Evolutionary conservation across 768 basidiomycete genomes (phyloP).

Genomic region (Wakefieldia striispora): DNA sequence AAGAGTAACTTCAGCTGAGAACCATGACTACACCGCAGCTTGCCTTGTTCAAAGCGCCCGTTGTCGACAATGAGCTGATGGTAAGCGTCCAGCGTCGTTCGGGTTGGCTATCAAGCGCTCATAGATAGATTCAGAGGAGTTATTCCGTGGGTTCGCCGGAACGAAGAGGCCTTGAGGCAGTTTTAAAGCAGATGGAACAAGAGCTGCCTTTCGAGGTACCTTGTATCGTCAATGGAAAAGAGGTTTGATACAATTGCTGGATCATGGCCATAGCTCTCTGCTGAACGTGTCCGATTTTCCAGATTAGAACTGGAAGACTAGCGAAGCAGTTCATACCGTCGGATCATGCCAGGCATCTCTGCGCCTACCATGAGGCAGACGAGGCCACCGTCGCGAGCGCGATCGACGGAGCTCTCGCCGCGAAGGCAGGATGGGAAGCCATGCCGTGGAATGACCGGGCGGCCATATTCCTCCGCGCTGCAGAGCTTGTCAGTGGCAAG

Average conservation of each 20-base stretch:
- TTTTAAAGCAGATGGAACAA: conserved; percentile 76
- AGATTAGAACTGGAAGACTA: conserved; percentile 81
- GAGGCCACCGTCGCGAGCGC: conserved; percentile 70
- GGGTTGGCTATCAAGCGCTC: not conserved
- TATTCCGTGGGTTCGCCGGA: conserved; percentile 83
- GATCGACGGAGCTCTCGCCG: conserved; percentile 84
- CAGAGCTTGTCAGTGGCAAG: conserved; percentile 93
- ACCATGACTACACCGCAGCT: conserved; percentile 71
- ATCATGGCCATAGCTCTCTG: not conserved
- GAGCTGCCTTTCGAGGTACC: conserved; percentile 90
- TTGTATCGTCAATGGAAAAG: conserved; percentile 87
- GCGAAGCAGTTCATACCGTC: conserved; percentile 83
- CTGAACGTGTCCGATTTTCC: conserved; percentile 4
- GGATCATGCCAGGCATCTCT: conserved; percentile 78
- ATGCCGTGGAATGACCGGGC: conserved; percentile 97
- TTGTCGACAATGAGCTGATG: conserved; percentile 92
- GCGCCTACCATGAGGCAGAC: conserved; percentile 87
- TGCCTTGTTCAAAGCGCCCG: conserved; percentile 82
- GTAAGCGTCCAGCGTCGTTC: conserved; percentile 38
- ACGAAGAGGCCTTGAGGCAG: conserved; percentile 66
- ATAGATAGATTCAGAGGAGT: conserved; percentile 45
- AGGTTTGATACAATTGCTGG: conserved; percentile 43
- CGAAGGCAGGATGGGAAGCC: conserved; percentile 87
- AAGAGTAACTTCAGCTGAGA: conserved; percentile 7
- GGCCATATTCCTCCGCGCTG: conserved; percentile 97